Base-by-base conservation (phyloP, 305 asterid species). In the Fraxinus albicans region DNA sequence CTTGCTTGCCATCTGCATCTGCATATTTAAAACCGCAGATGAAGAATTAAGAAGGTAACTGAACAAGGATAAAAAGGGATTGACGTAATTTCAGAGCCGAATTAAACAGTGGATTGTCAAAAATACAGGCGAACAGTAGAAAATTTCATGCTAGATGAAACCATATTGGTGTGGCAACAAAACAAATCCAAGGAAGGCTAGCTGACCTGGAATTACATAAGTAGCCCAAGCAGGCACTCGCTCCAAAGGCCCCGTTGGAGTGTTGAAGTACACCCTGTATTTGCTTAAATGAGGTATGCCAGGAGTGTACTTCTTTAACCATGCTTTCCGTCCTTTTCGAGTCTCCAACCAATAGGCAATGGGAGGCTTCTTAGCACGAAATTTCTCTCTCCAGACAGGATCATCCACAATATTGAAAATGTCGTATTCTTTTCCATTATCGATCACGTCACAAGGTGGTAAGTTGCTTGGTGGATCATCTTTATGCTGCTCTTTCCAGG, bases 161-260 rank as follows among this genome's bases (percentile, higher is more conserved):
- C 77, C 25, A 31, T 33, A 63, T 60, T 35, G 67, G 78, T 31
- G 53, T 79, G 81, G 86, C 86, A 87, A 83, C 76, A 83, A 70
- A 86, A 19, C 58, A 81, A 75, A 76, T 83, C 63, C 86, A 82
- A 88, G 70, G 78, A 10, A 82, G 73, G 80, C 74, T 76, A 60
- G 42, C 78, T 76, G 80, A 95, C 98, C 98, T 90, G 98, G 98
- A 89, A 90, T 85, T 73, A 96, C 99, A 79, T 92, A 93, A 70
- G 97, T 94, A 86, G 99, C 99, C 98, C 99, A 96, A 85, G 99
- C 98, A 87, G 98, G 98, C 77, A 96, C 97, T 80, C 99, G 93
- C 88, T 96, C 99, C 76, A 96, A 88, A 80, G 98, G 96, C 85
- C 99, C 99, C 76, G 84, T 82, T 60, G 98, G 95, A 85, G 99